Base-by-base conservation (phyloP, 139 green algal genomes). In the Coccomyxa sp. region DNA sequence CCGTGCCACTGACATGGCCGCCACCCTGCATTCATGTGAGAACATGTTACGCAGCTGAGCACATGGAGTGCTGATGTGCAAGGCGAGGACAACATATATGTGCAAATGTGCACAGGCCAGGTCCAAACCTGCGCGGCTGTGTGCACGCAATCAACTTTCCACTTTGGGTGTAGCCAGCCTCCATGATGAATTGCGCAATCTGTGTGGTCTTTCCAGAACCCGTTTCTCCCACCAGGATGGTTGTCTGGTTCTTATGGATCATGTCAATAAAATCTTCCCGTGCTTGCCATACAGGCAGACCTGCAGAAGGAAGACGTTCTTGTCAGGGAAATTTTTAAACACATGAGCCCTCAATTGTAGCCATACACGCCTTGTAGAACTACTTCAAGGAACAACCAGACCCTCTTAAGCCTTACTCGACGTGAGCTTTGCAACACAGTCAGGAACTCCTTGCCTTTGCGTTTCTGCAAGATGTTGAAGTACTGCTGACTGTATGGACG, bases 141-240 rank as follows among this genome's bases (percentile, higher is more conserved):
- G 95, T 98, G 88, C 92, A 95, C 3, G 91, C 94, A 16, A 98
- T 93, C 80, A 90, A 86, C 66, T 95, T 95, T 60, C 91, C 84
- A 51, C 86, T 87, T 30, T 86, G 77, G 10, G 89, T 92, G 86
- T 97, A 98, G 11, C 97, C 95, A 13, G 93, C 92, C 81, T 99
- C 95, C 0, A 91, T 89, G 45, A 98, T 93, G 80, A 99, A 98
- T 91, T 99, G 96, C n/a, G 94, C 91, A 32, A 99, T 98, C 92
- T 99, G 97, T n/a, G 97, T 99, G 14, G 97, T 99, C 89, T 99
- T 99, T 60, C 97, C 97, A 27, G 80, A 93, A 23, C 97, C 97
- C 3, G 97, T 99, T 88, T 99, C 97, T 76, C 97, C 97, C 3
- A 99, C 97, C 51, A 99, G 88, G 76, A 99, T 96, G 51, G 96